Conservation (phyloP, 352 stramenopile genomes). For the Phytophthora idaei region DNA sequence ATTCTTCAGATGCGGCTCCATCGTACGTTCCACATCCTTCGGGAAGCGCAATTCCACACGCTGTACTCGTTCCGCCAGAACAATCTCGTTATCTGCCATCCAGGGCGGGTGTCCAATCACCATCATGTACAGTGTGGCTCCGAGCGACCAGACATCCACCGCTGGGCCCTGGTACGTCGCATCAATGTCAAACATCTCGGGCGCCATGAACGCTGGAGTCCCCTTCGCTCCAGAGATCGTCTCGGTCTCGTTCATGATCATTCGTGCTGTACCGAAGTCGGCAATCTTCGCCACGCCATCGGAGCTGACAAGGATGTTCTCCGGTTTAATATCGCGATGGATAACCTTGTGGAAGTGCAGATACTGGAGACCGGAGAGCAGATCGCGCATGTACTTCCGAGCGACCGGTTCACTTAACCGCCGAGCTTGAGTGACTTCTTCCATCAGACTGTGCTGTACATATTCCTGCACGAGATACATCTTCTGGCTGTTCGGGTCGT, state of each 20-base stretch:
- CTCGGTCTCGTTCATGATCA: conserved; percentile 92
- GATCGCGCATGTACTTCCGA: conserved; percentile 89
- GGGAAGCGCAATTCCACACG: conserved; percentile 89
- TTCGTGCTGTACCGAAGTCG: conserved; percentile 89
- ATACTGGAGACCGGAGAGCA: conserved; percentile 91
- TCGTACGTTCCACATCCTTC: conserved; percentile 68
- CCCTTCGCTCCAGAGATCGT: conserved; percentile 85
- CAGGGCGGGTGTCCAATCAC: conserved; percentile 90
- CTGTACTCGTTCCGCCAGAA: conserved; percentile 85
- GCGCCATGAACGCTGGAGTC: conserved; percentile 91
- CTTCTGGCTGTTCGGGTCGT: conserved; percentile 93
- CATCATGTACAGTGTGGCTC: conserved; percentile 93
- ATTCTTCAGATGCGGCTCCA: conserved; percentile 91
- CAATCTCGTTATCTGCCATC: conserved; percentile 91
- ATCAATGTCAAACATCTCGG: conserved; percentile 92
- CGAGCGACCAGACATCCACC: conserved; percentile 90
- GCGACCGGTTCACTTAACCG: conserved; percentile 71
- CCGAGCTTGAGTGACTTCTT: conserved; percentile 79
- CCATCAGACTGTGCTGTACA: conserved; percentile 92
- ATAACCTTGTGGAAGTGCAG: conserved; percentile 94
- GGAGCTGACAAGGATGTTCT: conserved; percentile 86
- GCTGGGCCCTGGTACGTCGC: conserved; percentile 85
- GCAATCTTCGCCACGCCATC: conserved; percentile 90
- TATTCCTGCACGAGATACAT: conserved; percentile 97
- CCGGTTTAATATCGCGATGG: conserved; percentile 93